These are phyloP conservation scores for Colletotrichum somersetense DNA, from an alignment of 2,329 filamentous ascomycete genomes.

Conservation along the genomic window DNA sequence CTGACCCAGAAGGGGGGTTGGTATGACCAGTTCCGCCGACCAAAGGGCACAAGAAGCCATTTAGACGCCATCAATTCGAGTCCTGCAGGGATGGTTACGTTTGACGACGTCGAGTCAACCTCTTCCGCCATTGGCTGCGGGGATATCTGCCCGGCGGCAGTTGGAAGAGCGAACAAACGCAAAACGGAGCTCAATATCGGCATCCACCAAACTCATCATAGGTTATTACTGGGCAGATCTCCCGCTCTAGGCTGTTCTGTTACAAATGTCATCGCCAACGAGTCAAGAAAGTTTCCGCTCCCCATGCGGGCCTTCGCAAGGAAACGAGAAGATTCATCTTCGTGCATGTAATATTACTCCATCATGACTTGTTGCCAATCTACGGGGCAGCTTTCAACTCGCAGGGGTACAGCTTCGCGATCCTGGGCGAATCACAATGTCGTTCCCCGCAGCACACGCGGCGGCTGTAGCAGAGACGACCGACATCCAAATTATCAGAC, in stretches of 20 bases:
- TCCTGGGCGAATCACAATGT: background rate
- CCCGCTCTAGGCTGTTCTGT: background rate
- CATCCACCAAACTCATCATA: too few relatives aligned
- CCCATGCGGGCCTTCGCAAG: background rate
- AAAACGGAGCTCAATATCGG: background rate
- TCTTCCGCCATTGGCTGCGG: background rate
- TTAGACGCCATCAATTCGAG: background rate
- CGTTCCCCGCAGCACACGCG: background rate
- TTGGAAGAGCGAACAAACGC: background rate
- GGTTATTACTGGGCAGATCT: background rate
- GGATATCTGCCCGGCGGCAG: background rate
- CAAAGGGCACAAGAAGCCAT: background rate
- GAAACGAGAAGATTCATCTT: background rate
- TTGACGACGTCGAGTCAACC: background rate
- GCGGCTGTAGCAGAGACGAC: background rate
- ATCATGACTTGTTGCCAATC: background rate
- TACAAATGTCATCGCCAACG: background rate
- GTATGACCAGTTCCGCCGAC: background rate
- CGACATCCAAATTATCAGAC: background rate
- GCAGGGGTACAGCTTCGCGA: background rate
- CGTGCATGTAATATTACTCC: background rate
- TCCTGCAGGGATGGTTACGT: background rate
- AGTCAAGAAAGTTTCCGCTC: background rate
- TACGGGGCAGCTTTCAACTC: too few relatives aligned
- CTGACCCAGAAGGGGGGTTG: background rate